Evolutionary conservation across 352 stramenopile species (phyloP).

Genomic region (Blastocystis sp.): DNA sequence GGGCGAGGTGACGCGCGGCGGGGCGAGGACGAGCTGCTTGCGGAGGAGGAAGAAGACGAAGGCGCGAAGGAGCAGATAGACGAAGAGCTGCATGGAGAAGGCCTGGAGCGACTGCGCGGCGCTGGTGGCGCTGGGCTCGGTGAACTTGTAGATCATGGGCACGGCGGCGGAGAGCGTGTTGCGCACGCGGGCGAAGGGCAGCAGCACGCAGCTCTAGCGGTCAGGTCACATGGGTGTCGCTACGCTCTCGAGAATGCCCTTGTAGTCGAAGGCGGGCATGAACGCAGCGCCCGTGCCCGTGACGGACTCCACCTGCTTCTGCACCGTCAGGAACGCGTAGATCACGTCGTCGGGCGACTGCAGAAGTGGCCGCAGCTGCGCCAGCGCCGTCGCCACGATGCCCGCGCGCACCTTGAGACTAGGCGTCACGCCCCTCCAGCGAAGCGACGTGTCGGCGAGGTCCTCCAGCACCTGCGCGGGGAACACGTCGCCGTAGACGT

Average conservation of each 20-base stretch:
- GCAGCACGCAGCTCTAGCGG: neutral
- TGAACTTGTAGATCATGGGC: neutral
- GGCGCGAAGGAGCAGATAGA: slow-evolving; percentile 15
- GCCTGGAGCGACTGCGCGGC: neutral
- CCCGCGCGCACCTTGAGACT: slow-evolving; percentile 1
- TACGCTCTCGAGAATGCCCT: slow-evolving; percentile 15
- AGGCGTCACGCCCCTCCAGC: neutral
- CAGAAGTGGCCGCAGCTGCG: neutral
- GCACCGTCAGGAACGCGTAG: slow-evolving; percentile 4
- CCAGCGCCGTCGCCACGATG: neutral
- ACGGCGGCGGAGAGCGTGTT: slow-evolving; percentile 14
- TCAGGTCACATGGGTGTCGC: too few relatives aligned
- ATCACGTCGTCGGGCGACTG: neutral
- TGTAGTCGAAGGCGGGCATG: slow-evolving; percentile 22
- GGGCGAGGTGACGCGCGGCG: neutral
- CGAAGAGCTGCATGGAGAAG: slow-evolving; percentile 1
- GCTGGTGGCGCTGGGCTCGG: neutral
- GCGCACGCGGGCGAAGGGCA: neutral
- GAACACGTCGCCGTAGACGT: slow-evolving; percentile 25
- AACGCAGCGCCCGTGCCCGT: neutral
- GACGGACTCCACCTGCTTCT: neutral
- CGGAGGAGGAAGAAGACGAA: slow-evolving; percentile 32
- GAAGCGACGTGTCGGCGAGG: neutral
- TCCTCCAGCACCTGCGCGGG: neutral
- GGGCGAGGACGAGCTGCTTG: neutral